These are phyloP conservation scores for Chaetomium fimeti DNA, from an alignment of 495 filamentous ascomycete species.

Conservation along the genomic window DNA sequence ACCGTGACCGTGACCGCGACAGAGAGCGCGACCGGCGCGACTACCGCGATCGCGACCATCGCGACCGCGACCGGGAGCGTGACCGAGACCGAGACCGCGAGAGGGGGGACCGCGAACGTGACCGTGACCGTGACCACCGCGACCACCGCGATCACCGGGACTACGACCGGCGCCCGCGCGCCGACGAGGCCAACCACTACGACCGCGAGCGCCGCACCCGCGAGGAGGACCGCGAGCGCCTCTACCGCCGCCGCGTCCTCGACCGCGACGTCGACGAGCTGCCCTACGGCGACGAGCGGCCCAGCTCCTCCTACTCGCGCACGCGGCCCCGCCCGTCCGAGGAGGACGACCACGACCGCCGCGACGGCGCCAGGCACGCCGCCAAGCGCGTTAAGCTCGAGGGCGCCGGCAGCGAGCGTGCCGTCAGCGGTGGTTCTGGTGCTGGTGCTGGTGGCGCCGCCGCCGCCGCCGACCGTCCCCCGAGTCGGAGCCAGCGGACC, in stretches of 20 bases:
- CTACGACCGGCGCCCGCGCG: constrained; percentile 42
- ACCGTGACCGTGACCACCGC: constrained; percentile 39
- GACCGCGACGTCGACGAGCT: constrained; percentile 75
- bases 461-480: neutral
- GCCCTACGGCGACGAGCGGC: constrained; percentile 80
- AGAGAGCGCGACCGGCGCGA: constrained; percentile 41
- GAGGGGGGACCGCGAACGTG: constrained; percentile 41
- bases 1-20: constrained; percentile 42
- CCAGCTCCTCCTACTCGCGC: constrained; percentile 59
- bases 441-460: neutral
- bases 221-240: constrained; percentile 79
- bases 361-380: constrained; percentile 52
- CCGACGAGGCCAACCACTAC: constrained; percentile 55
- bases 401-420: constrained; percentile 4
- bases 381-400: constrained; percentile 37
- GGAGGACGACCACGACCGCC: constrained; percentile 60
- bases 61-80: constrained; percentile 38
- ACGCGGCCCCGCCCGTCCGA: constrained; percentile 67
- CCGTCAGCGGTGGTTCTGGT: neutral
- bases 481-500: constrained; percentile 5
- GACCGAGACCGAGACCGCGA: constrained; percentile 47
- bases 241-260: constrained; percentile 80
- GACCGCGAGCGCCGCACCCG: constrained; percentile 73
- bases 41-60: constrained; percentile 44
- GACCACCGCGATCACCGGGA: constrained; percentile 42